Conservation (phyloP, 2,329 filamentous ascomycete species). For the Eurotiales sp. region DNA sequence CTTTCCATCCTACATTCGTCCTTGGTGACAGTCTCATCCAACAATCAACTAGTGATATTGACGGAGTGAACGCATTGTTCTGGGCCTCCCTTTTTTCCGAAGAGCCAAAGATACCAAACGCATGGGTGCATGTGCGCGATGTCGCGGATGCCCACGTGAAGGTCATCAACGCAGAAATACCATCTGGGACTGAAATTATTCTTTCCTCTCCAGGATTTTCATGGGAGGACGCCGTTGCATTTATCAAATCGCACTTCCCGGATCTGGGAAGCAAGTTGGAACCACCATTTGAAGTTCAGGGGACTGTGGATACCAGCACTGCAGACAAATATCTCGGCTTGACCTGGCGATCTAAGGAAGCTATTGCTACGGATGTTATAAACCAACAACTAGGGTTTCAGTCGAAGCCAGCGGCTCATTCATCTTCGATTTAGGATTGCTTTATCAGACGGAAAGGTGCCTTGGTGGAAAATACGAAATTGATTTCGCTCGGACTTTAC, state of each 20-base stretch:
- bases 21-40: slow-evolving; percentile 22
- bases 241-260: not conserved
- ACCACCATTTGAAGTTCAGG: not conserved
- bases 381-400: not conserved
- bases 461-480: too few species aligned
- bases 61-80: not conserved
- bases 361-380: not conserved
- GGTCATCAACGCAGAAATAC: slow-evolving; percentile 18
- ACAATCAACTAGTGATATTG: slow-evolving; percentile 14
- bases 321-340: not conserved
- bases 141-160: slow-evolving; percentile 26
- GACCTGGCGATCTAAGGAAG: not conserved
- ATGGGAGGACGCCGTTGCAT: not conserved
- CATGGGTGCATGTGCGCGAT: slow-evolving; percentile 23
- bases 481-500: too few species aligned
- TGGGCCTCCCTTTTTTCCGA: slow-evolving; percentile 17
- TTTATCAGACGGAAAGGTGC: too few species aligned
- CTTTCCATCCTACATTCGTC: slow-evolving; percentile 23
- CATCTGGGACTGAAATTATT: not conserved
- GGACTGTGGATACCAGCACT: not conserved
- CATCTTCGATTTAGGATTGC: too few species aligned
- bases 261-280: not conserved
- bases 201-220: not conserved
- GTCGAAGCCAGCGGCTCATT: too few species aligned
- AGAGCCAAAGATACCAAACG: not conserved